Conservation (phyloP, 108 stramenopile species). For the Chaetoceros tenuissimus region DNA sequence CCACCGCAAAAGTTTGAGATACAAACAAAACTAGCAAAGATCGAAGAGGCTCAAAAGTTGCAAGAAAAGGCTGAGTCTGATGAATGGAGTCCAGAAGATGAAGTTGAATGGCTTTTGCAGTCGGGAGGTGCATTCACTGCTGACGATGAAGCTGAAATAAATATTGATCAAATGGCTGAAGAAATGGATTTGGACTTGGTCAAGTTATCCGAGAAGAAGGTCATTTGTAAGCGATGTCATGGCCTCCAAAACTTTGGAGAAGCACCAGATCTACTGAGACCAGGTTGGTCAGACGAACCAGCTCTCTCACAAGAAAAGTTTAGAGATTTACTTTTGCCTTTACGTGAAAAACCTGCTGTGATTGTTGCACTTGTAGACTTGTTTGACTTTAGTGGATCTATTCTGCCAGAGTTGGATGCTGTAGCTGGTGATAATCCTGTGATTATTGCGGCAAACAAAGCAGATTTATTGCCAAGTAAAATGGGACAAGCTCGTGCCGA, state of each 20-base stretch:
- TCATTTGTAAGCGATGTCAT: slow-evolving; percentile 80
- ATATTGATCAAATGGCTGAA: slow-evolving; percentile 58
- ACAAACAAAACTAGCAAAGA: slow-evolving; percentile 56
- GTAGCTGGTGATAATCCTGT: slow-evolving; percentile 90
- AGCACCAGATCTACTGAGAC: slow-evolving; percentile 61
- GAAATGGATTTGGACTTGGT: slow-evolving; percentile 66
- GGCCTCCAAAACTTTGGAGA: slow-evolving; percentile 75
- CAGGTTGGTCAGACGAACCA: slow-evolving; percentile 85
- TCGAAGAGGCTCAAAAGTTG: slow-evolving; percentile 67
- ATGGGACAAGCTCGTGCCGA: slow-evolving; percentile 79
- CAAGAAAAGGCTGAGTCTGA: slow-evolving; percentile 65
- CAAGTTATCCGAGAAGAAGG: slow-evolving; percentile 52
- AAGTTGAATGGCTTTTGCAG: slow-evolving; percentile 74
- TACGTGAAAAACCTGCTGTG: slow-evolving; percentile 63
- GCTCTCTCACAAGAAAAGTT: slow-evolving; percentile 74
- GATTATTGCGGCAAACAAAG: slow-evolving; percentile 85
- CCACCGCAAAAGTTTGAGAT: slow-evolving; percentile 66
- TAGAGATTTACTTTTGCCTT: slow-evolving; percentile 54
- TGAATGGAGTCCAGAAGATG: slow-evolving; percentile 81
- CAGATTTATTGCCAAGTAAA: slow-evolving; percentile 69
- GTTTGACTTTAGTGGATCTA: slow-evolving; percentile 86
- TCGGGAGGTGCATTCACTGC: slow-evolving; percentile 23
- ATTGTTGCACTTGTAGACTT: slow-evolving; percentile 80
- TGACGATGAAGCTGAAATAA: slow-evolving; percentile 25
- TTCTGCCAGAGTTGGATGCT: slow-evolving; percentile 74